Percentiles rank a stretch among this genome's conserved stretches.
Conservation (phyloP, 2,329 filamentous ascomycete genomes). For the Zalaria obscura region DNA sequence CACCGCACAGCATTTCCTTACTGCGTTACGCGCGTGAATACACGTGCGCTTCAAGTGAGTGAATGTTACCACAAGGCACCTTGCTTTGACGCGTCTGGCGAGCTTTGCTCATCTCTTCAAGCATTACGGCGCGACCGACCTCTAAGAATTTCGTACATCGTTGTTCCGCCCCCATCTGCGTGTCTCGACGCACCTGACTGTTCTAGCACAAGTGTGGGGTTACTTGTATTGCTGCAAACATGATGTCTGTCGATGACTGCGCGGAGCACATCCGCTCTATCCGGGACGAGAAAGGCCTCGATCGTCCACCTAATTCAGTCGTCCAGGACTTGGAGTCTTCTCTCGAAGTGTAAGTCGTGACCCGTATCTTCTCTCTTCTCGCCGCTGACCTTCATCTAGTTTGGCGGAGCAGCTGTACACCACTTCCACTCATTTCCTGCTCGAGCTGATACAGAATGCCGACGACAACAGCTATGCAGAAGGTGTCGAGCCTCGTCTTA, state of each 20-base stretch:
- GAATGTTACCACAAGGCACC: too few species aligned
- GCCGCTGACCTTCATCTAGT: neutral
- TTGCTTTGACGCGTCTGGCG: too few species aligned
- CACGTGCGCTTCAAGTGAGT: too few species aligned
- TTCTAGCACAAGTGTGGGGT: too few species aligned
- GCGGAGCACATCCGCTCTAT: conserved; percentile 2
- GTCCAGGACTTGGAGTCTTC: neutral
- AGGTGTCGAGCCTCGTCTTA: conserved; percentile 13
- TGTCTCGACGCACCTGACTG: too few species aligned
- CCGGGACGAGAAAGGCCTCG: neutral
- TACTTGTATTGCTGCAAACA: neutral
- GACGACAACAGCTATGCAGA: conserved; percentile 34
- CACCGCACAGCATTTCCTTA: too few species aligned
- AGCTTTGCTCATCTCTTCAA: too few species aligned
- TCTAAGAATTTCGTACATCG: too few species aligned
- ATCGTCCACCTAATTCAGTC: neutral
- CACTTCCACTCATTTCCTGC: conserved; percentile 30
- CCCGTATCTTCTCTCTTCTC: neutral
- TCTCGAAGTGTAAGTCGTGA: neutral
- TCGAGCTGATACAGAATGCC: conserved; percentile 41
- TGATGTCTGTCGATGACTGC: conserved; percentile 1
- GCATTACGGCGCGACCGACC: too few species aligned
- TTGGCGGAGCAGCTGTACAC: conserved; percentile 17
- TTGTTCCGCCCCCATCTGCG: too few species aligned
- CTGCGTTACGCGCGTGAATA: too few species aligned